These are phyloP conservation scores for Paraphaeosphaeria sporulosa DNA, from an alignment of 2,329 filamentous ascomycete genomes.

Conservation along the genomic window DNA sequence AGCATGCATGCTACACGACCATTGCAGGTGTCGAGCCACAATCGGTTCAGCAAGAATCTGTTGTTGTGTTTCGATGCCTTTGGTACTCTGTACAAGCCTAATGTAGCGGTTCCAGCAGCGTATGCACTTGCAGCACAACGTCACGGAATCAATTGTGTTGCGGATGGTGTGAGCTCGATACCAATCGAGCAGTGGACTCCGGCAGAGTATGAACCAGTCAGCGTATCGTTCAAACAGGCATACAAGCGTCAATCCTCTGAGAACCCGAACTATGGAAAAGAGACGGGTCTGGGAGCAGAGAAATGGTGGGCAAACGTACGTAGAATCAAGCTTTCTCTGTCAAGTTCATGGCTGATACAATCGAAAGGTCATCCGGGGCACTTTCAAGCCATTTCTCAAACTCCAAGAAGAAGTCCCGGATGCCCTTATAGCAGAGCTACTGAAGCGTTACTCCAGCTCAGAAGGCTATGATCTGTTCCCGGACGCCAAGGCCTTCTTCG, in stretches of 20 bases:
- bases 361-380: slow-evolving; percentile 63
- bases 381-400: slow-evolving; percentile 44
- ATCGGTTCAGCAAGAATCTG: slow-evolving; percentile 51
- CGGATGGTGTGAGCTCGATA: slow-evolving; percentile 33
- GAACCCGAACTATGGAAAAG: slow-evolving; percentile 68
- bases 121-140: slow-evolving; percentile 62
- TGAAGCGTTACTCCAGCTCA: slow-evolving; percentile 61
- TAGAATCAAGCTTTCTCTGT: slow-evolving; percentile 8
- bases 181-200: slow-evolving; percentile 27
- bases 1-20: slow-evolving; percentile 22
- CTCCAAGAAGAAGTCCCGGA: slow-evolving; percentile 50
- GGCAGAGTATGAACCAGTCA: slow-evolving; percentile 33
- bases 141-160: slow-evolving; percentile 58
- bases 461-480: slow-evolving; percentile 62
- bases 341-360: slow-evolving; percentile 11
- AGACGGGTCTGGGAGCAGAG: slow-evolving; percentile 58
- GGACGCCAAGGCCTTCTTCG: slow-evolving; percentile 57
- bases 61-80: slow-evolving; percentile 71
- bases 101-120: slow-evolving; percentile 58
- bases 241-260: slow-evolving; percentile 57
- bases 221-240: slow-evolving; percentile 47
- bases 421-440: slow-evolving; percentile 57
- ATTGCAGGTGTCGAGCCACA: not conserved
- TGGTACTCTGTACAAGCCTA: slow-evolving; percentile 68
- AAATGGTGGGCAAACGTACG: slow-evolving; percentile 68